Evolutionary conservation across 192 early-diverging fungal species (phyloP).

Genomic region (Linnemannia exigua): DNA sequence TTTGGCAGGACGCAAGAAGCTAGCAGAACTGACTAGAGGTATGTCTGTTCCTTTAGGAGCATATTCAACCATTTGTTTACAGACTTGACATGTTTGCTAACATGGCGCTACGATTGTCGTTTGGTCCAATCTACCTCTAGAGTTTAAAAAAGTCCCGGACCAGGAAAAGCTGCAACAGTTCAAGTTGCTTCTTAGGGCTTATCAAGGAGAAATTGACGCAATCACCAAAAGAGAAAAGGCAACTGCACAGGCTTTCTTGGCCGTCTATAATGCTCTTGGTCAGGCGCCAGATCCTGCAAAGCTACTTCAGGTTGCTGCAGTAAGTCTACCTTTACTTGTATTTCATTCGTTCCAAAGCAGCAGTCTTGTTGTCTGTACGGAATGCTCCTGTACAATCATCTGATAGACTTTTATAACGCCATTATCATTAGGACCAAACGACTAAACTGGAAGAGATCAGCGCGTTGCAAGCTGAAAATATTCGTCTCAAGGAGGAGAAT

Average conservation of each 20-base stretch:
- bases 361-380: not conserved
- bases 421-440: slow-evolving; percentile 62
- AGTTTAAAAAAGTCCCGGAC: slow-evolving; percentile 85
- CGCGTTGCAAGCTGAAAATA: slow-evolving; percentile 68
- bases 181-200: slow-evolving; percentile 84
- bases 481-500: slow-evolving; percentile 66
- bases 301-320: slow-evolving; percentile 71
- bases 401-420: not conserved
- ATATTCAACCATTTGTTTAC: not conserved
- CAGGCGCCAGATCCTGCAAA: slow-evolving; percentile 89
- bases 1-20: slow-evolving; percentile 79
- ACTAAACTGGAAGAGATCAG: slow-evolving; percentile 61
- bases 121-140: slow-evolving; percentile 49
- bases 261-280: slow-evolving; percentile 83
- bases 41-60: not conserved
- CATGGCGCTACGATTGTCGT: not conserved
- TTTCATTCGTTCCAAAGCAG: not conserved
- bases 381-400: not conserved
- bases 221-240: slow-evolving; percentile 88
- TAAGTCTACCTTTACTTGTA: slow-evolving; percentile 26
- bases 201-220: slow-evolving; percentile 93
- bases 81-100: not conserved
- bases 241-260: slow-evolving; percentile 86
- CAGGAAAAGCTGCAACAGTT: slow-evolving; percentile 84
- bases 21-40: slow-evolving; percentile 93